Evolutionary conservation across 768 basidiomycete species (phyloP), one percentile per base, ranked within the genome.

Genomic region (Leccinellum albellum): DNA sequence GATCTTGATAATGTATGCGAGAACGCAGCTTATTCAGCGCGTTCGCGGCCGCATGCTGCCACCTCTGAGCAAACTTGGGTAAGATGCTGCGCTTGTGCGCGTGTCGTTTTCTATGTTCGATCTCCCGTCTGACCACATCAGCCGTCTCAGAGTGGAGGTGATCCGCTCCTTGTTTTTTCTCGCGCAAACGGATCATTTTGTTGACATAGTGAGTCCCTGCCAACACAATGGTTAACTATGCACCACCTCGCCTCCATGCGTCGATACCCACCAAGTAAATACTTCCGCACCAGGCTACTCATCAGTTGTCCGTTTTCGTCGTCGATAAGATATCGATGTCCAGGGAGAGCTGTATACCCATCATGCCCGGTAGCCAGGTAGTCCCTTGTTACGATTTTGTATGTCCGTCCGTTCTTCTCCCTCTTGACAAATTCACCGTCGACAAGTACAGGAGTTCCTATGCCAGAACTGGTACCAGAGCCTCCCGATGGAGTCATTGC

Each of bases 321-420:
- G 64, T 94, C 91, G 24, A 95, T 79, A 40, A 95, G 79, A 63
- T 84, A 85, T 56, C 78, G 78, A 21, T 82, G 78, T 20, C 82
- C 84, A 61, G 83, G 83, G 31, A 96, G 75, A 2, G 86, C 78
- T 0, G 74, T 71, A 71, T 85, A 97, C 0, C 94, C 94, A 64
- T 95, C 93, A 61, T 92, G 89, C 0, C 90, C 91, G 60, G 83
- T 75, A 3, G 87, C 84, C 87, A 95, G 80, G 64, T 95, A 97
- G 55, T 92, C 82, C 64, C 92, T 77, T n/a, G 91, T 93, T 32
- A 95, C 86, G 29, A 97, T 79, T 49, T 79, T 86, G 72, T 94
- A 95, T 58, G 75, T 85, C 62, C 79, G 76, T 2, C 83, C 84
- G 2, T 75, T 77, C 46, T 74, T 74, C 45, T 77, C 74, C 57